A percentile compares a stretch with the other conserved stretches of the same genome.
Evolutionary conservation across 306 rosid species (phyloP).

Genomic region (Geum urbanum): DNA sequence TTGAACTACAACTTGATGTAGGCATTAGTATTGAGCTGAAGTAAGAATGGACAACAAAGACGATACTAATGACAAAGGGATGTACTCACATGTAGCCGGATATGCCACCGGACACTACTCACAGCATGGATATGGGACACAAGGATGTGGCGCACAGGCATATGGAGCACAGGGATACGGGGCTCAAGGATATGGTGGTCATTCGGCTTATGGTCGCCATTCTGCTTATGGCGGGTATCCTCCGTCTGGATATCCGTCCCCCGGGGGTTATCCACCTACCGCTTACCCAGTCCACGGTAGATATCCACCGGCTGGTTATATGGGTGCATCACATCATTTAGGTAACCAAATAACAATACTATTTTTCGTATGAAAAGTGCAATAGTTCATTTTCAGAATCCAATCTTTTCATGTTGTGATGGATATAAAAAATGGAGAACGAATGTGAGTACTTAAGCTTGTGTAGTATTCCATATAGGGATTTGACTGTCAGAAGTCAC

Average conservation of each 20-base stretch:
- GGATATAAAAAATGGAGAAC: too few relatives aligned
- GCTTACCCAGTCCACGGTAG: slow-evolving; percentile 34
- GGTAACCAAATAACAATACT: too few relatives aligned
- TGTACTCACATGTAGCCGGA: slow-evolving; percentile 52
- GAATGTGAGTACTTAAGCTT: too few relatives aligned
- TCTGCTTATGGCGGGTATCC: slow-evolving; percentile 34
- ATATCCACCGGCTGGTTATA: slow-evolving; percentile 65
- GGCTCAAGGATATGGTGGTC: too few relatives aligned
- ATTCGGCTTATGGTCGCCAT: slow-evolving; percentile 21
- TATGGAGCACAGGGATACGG: slow-evolving; percentile 25
- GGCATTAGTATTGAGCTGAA: slow-evolving; percentile 1
- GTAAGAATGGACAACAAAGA: slow-evolving; percentile 49
- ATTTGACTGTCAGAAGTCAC: too few relatives aligned
- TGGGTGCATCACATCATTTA: slow-evolving; percentile 41
- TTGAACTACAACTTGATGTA: neutral
- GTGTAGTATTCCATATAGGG: too few relatives aligned
- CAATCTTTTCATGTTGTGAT: too few relatives aligned
- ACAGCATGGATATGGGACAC: slow-evolving; percentile 45
- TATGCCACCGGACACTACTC: slow-evolving; percentile 36
- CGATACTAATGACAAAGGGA: slow-evolving; percentile 44
- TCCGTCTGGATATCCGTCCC: slow-evolving; percentile 41
- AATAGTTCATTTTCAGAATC: too few relatives aligned
- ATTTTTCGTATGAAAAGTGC: too few relatives aligned
- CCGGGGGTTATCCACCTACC: slow-evolving; percentile 40
- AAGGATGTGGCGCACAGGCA: slow-evolving; percentile 26